Evolutionary conservation across 2,329 filamentous ascomycete genomes (phyloP).

Genomic region (Aspergillus carbonarius): DNA sequence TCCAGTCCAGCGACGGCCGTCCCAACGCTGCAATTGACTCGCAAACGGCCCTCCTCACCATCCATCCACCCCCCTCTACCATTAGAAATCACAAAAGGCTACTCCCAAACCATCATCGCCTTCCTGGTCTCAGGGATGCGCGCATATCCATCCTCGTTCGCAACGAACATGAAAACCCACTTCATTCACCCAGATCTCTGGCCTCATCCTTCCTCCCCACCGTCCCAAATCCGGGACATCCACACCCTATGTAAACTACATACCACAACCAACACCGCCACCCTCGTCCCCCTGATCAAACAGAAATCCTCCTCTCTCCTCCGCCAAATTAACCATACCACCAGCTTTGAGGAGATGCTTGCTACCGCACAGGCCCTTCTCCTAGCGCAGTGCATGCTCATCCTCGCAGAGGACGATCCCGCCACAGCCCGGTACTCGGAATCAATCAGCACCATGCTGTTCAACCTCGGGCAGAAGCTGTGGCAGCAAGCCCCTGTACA

Average conservation of each 20-base stretch:
- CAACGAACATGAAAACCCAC: slow-evolving; percentile 18
- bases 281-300: slow-evolving; percentile 11
- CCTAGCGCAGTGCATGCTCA: slow-evolving; percentile 27
- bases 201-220: slow-evolving; percentile 6
- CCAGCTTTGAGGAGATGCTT: slow-evolving; percentile 26
- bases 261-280: neutral
- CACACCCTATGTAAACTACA: slow-evolving; percentile 22
- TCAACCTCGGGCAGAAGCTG: slow-evolving; percentile 19
- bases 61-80: slow-evolving; percentile 13
- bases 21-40: neutral
- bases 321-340: slow-evolving; percentile 11
- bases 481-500: slow-evolving; percentile 28
- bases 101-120: slow-evolving; percentile 18
- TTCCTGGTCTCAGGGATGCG: slow-evolving; percentile 24
- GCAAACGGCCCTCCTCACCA: neutral
- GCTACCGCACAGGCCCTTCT: slow-evolving; percentile 26
- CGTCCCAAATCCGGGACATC: slow-evolving; percentile 18
- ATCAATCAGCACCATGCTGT: slow-evolving; percentile 17
- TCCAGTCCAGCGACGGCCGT: neutral
- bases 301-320: slow-evolving; percentile 15
- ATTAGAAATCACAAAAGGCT: slow-evolving; percentile 27
- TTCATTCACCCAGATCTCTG: slow-evolving; percentile 29
- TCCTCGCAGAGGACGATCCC: slow-evolving; percentile 12
- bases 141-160: slow-evolving; percentile 18
- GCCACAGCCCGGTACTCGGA: slow-evolving; percentile 14